Percentiles rank a stretch among this genome's conserved stretches.
These are phyloP conservation scores for Prototheca cutis DNA, from an alignment of 163 green algal genomes.

Conservation along the genomic window DNA sequence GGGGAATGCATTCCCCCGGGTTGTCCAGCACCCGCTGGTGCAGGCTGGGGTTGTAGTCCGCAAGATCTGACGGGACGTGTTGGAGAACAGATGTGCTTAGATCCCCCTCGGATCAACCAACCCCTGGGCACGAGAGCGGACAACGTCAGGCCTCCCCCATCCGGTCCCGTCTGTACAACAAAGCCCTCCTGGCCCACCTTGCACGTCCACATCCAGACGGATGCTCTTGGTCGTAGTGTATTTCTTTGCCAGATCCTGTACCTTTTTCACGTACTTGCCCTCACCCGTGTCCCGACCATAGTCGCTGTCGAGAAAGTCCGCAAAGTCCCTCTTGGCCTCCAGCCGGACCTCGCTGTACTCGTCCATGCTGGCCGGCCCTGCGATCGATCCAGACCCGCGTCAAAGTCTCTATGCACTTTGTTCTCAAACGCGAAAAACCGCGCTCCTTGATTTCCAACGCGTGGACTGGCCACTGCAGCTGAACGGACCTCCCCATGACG, in stretches of 20 bases:
- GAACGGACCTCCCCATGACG: too few species aligned
- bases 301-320: constrained; percentile 67
- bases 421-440: too few species aligned
- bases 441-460: too few species aligned
- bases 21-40: constrained; percentile 49
- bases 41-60: constrained; percentile 42
- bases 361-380: constrained; percentile 41
- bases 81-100: too few species aligned
- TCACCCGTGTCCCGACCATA: constrained; percentile 39
- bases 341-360: constrained; percentile 44
- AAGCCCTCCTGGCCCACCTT: constrained; percentile 28
- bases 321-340: constrained; percentile 62
- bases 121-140: too few species aligned
- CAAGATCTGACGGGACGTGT: constrained; percentile 32
- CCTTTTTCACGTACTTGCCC: constrained; percentile 35
- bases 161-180: too few species aligned
- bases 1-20: constrained; percentile 63
- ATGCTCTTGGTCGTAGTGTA: constrained; percentile 33
- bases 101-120: background rate
- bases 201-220: constrained; percentile 44
- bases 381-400: too few species aligned
- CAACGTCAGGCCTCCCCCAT: too few species aligned
- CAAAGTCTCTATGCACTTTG: too few species aligned
- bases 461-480: too few species aligned
- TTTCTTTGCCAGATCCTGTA: constrained; percentile 46